Conservation (phyloP, 495 filamentous ascomycete genomes). For the Hyaloscypha hepaticicola region DNA sequence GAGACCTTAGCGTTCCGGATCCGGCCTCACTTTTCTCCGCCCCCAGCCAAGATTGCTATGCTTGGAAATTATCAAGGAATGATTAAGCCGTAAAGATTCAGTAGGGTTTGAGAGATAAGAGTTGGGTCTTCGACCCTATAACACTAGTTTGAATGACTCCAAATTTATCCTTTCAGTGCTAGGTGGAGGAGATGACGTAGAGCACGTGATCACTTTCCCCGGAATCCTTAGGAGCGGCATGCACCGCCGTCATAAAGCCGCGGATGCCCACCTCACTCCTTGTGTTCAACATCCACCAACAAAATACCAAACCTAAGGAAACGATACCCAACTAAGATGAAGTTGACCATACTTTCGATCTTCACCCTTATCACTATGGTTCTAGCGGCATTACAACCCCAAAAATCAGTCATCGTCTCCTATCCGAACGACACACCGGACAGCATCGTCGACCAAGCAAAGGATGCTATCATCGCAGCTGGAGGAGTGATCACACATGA, state of each 20-base stretch:
- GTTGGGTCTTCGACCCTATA: background rate
- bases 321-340: slow-evolving; percentile 2
- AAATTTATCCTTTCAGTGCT: background rate
- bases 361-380: slow-evolving; percentile 53
- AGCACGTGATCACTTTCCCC: background rate
- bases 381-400: slow-evolving; percentile 53
- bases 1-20: background rate
- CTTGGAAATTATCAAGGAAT: background rate
- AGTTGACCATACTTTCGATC: slow-evolving; percentile 42
- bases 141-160: background rate
- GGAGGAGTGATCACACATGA: slow-evolving; percentile 61
- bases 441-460: slow-evolving; percentile 65
- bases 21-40: slow-evolving; percentile 1
- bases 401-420: slow-evolving; percentile 75
- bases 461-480: slow-evolving; percentile 63
- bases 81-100: background rate
- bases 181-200: background rate
- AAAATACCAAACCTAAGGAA: background rate
- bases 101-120: background rate
- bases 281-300: background rate
- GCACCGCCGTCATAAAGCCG: background rate
- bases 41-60: background rate
- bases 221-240: background rate
- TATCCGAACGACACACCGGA: slow-evolving; percentile 74
- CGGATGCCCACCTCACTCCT: background rate